phyloP scores from a whole-genome alignment of 1,284 basidiomycete species.

The Trichosporon ovoides region DNA sequence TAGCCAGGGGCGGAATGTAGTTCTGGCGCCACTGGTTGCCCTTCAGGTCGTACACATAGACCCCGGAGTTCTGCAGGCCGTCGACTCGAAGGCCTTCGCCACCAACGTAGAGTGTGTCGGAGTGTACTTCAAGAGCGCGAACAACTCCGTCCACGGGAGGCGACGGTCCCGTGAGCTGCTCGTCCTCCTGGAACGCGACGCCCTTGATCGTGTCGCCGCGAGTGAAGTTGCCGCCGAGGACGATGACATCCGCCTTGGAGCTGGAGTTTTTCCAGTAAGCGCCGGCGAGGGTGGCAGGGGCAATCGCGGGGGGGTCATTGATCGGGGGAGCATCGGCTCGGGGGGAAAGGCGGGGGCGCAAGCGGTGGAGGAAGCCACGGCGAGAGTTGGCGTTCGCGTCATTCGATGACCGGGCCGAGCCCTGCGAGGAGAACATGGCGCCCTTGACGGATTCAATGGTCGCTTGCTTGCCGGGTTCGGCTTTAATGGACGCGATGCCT shows the following conservation, averaged over 20 bases:
- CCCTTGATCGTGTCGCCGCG: slow-evolving; percentile 51
- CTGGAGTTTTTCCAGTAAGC: slow-evolving; percentile 81
- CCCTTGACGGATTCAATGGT: slow-evolving; percentile 29
- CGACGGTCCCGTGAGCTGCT: slow-evolving; percentile 57
- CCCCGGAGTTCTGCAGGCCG: slow-evolving; percentile 54
- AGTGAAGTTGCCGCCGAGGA: slow-evolving; percentile 88
- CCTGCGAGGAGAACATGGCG: slow-evolving; percentile 30
- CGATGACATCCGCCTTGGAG: slow-evolving; percentile 56
- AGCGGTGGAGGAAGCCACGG: slow-evolving; percentile 6
- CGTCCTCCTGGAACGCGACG: slow-evolving; percentile 69
- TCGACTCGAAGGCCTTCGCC: slow-evolving; percentile 53
- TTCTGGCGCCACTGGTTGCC: slow-evolving; percentile 58
- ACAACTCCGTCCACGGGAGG: slow-evolving; percentile 61
- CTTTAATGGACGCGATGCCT: slow-evolving; percentile 49
- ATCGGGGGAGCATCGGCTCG: slow-evolving; percentile 53
- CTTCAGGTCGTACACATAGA: slow-evolving; percentile 71
- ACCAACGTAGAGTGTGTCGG: slow-evolving; percentile 67
- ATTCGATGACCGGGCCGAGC: slow-evolving; percentile 14
- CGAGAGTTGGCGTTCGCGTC: neutral
- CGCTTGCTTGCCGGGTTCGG: slow-evolving; percentile 32
- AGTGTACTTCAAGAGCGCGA: slow-evolving; percentile 60
- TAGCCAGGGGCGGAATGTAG: slow-evolving; percentile 29
- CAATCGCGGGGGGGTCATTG: slow-evolving; percentile 55
- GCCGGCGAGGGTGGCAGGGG: slow-evolving; percentile 78
- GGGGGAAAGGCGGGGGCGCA: slow-evolving; percentile 28